phyloP scores from a whole-genome alignment of 164 flowering plant species.

The Vitis labrusca region DNA sequence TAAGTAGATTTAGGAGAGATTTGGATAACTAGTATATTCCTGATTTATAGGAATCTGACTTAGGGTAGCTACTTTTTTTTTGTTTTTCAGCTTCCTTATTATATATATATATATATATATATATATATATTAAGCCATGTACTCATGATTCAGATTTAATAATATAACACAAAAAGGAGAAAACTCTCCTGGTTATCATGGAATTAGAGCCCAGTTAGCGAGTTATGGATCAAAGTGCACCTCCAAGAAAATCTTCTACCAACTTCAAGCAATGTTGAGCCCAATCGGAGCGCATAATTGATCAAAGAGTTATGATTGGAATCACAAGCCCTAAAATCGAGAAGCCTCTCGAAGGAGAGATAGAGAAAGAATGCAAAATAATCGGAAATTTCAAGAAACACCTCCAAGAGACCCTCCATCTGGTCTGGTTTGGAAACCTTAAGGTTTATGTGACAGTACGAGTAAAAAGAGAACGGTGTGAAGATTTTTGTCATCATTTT shows the following conservation, averaged over 20 bases:
- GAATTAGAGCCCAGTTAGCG: conserved; percentile 69
- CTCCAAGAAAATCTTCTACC: conserved; percentile 58
- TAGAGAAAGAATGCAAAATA: conserved; percentile 40
- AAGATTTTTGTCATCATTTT: no score
- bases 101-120: no score
- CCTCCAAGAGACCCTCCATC: conserved; percentile 45
- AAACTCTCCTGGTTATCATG: not conserved
- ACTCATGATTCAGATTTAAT: no score
- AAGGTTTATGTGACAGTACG: conserved; percentile 16
- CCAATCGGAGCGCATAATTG: conserved; percentile 56
- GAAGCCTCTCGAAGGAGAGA: conserved; percentile 57
- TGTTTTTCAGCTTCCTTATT: no score
- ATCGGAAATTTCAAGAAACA: conserved; percentile 50
- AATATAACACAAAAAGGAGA: no score
- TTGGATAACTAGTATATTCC: no score
- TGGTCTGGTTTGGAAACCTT: conserved; percentile 4
- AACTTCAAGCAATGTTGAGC: conserved; percentile 55
- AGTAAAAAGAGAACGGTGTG: conserved; percentile 10
- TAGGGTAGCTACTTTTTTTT: no score
- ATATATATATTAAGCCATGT: no score
- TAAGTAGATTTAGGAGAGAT: no score
- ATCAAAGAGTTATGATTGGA: conserved; percentile 47
- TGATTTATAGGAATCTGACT: no score
- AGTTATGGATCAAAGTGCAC: conserved; percentile 64
- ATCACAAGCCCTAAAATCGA: conserved; percentile 50